phyloP scores from a whole-genome alignment of 495 filamentous ascomycete genomes.

The Darksidea phi region DNA sequence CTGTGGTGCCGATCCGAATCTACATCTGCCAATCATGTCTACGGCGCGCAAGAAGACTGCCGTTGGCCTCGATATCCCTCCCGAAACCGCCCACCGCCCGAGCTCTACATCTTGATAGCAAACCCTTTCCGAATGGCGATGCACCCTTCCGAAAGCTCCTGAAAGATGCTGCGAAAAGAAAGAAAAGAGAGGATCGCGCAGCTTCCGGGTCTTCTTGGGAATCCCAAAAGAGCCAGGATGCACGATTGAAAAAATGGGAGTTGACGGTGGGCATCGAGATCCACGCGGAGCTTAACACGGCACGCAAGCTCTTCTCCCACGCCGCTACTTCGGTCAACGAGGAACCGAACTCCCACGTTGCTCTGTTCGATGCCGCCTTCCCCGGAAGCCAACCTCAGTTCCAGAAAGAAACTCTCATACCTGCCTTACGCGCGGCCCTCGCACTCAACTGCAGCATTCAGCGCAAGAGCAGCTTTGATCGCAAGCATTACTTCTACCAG shows the following conservation, averaged over 20 bases:
- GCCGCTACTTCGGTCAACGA: constrained; percentile 70
- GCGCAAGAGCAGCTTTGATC: constrained; percentile 75
- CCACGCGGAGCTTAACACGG: constrained; percentile 90
- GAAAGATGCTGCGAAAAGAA: constrained; percentile 66
- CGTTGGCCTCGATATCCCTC: constrained; percentile 9
- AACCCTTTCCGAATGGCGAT: constrained; percentile 14
- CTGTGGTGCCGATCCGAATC: constrained; percentile 2
- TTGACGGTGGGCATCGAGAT: constrained; percentile 95
- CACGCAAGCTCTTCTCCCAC: constrained; percentile 77
- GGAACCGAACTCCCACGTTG: constrained; percentile 77
- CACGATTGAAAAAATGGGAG: constrained; percentile 67
- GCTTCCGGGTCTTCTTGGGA: constrained; percentile 35
- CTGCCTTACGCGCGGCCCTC: constrained; percentile 83
- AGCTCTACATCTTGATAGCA: constrained; percentile 18
- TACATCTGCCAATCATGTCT: constrained; percentile 32
- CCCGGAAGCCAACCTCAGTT: constrained; percentile 87
- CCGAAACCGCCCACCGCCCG: constrained; percentile 1
- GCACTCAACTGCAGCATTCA: constrained; percentile 79
- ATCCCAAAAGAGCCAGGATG: constrained; percentile 42
- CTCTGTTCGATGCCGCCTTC: constrained; percentile 83
- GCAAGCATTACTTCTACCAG: constrained; percentile 99
- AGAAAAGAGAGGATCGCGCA: constrained; percentile 39
- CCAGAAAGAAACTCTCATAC: constrained; percentile 78
- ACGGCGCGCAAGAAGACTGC: constrained; percentile 3
- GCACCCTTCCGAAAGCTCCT: constrained; percentile 70